These are phyloP conservation scores for Physaria fendleri DNA, from an alignment of 345 rosid genomes.

Conservation along the genomic window DNA sequence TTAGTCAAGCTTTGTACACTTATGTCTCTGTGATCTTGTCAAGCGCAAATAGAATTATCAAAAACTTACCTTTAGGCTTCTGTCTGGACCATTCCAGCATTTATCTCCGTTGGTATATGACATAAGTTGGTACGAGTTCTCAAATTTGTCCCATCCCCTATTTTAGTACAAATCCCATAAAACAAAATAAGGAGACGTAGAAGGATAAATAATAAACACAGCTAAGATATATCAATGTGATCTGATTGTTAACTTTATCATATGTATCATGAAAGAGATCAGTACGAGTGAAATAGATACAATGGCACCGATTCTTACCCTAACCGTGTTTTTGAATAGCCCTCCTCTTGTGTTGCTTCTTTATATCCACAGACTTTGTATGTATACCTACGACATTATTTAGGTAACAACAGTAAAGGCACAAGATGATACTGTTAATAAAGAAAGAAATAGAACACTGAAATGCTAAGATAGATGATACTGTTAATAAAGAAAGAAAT, in stretches of 20 bases:
- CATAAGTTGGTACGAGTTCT: conserved; percentile 58
- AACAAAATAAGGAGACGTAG: neutral
- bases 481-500: neutral
- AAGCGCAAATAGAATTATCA: no score
- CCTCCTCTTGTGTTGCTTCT: conserved; percentile 84
- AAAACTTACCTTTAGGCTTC: conserved; percentile 70
- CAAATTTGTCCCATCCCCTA: conserved; percentile 87
- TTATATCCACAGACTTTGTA: conserved; percentile 90
- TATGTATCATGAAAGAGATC: neutral
- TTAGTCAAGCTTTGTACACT: no score
- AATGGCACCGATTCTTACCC: conserved; percentile 49
- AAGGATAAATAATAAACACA: neutral
- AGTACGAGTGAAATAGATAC: neutral
- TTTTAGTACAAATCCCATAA: neutral
- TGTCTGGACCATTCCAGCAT: conserved; percentile 97
- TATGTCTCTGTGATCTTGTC: no score
- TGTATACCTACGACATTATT: conserved; percentile 52
- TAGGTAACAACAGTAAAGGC: neutral
- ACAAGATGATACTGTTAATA: neutral
- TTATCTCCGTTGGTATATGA: conserved; percentile 68
- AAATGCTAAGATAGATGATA: neutral
- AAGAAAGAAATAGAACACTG: neutral
- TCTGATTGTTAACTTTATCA: neutral
- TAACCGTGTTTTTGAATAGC: conserved; percentile 51
- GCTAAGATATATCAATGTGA: neutral